phyloP scores from a whole-genome alignment of 768 basidiomycete genomes.

The Pulveroboletus sp. region DNA sequence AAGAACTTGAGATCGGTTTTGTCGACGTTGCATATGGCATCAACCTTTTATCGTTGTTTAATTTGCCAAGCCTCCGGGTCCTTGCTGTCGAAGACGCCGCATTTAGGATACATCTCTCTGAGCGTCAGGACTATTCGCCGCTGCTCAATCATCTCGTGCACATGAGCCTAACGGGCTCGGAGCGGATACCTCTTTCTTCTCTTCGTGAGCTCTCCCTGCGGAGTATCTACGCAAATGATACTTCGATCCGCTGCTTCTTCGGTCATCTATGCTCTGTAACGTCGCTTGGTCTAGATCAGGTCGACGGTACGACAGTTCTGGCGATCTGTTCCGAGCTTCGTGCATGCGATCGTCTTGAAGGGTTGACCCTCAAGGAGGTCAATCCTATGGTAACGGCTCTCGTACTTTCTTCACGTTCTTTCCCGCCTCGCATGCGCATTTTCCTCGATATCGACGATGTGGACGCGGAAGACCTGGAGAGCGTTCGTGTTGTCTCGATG shows the following conservation, averaged over 20 bases:
- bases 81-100: slow-evolving; percentile 49
- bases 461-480: background rate
- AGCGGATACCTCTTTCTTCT: background rate
- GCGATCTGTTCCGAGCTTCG: slow-evolving; percentile 5
- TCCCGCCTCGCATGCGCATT: slow-evolving; percentile 12
- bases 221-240: background rate
- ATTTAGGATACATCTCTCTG: slow-evolving; percentile 33
- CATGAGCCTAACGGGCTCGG: background rate
- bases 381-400: background rate
- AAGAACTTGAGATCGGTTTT: slow-evolving; percentile 41
- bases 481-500: background rate
- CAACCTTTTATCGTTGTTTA: slow-evolving; percentile 37
- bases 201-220: slow-evolving; percentile 12
- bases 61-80: slow-evolving; percentile 35
- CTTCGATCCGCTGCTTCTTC: slow-evolving; percentile 8
- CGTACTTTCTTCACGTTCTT: slow-evolving; percentile 1
- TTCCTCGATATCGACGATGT: slow-evolving; percentile 15
- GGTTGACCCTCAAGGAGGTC: slow-evolving; percentile 12
- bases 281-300: slow-evolving; percentile 8
- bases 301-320: slow-evolving; percentile 1
- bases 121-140: slow-evolving; percentile 34
- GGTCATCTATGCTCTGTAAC: background rate
- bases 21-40: slow-evolving; percentile 40
- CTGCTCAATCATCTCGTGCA: slow-evolving; percentile 36
- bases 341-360: slow-evolving; percentile 3